Percentiles rank a stretch among this genome's conserved stretches.
These are phyloP conservation scores for Diospyros kaki DNA, from an alignment of 148 eudicot species.

Conservation along the genomic window DNA sequence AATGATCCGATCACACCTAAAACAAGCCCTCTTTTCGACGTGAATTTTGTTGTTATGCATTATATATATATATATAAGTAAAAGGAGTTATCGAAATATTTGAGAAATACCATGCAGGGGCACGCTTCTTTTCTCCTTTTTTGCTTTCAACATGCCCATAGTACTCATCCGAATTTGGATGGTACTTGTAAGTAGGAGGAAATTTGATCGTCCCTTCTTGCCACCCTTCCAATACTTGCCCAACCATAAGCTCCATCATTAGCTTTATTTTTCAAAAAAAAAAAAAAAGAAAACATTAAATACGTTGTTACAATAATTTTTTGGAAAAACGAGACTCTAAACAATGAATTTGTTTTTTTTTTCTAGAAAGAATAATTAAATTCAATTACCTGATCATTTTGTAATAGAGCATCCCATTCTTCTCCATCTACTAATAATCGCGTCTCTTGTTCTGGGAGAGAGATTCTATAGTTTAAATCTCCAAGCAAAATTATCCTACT, in stretches of 20 bases:
- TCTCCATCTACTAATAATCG: slow-evolving; percentile 19
- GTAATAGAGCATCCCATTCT: slow-evolving; percentile 23
- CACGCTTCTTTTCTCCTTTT: slow-evolving; percentile 32
- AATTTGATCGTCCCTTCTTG: slow-evolving; percentile 44
- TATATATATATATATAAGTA: not conserved
- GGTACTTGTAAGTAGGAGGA: slow-evolving; percentile 54
- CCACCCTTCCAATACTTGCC: slow-evolving; percentile 51
- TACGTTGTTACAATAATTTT: not conserved
- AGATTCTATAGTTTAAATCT: slow-evolving; percentile 48
- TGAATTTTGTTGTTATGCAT: no score
- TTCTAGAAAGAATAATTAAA: no score
- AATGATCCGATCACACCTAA: slow-evolving; percentile 52
- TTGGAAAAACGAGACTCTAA: not conserved
- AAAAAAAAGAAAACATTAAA: not conserved
- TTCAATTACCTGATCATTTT: slow-evolving; percentile 35
- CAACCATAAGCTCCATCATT: slow-evolving; percentile 28
- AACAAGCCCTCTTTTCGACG: not conserved
- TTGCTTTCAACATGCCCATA: slow-evolving; percentile 22
- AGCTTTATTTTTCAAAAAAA: slow-evolving; percentile 25
- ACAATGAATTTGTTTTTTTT: not conserved
- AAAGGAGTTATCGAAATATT: not conserved
- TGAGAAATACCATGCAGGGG: slow-evolving; percentile 45
- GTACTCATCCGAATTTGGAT: slow-evolving; percentile 41
- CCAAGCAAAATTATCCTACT: slow-evolving; percentile 43
- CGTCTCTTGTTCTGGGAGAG: slow-evolving; percentile 24